Conservation (phyloP, 352 stramenopile genomes). For the Globisporangium sylvaticum region DNA sequence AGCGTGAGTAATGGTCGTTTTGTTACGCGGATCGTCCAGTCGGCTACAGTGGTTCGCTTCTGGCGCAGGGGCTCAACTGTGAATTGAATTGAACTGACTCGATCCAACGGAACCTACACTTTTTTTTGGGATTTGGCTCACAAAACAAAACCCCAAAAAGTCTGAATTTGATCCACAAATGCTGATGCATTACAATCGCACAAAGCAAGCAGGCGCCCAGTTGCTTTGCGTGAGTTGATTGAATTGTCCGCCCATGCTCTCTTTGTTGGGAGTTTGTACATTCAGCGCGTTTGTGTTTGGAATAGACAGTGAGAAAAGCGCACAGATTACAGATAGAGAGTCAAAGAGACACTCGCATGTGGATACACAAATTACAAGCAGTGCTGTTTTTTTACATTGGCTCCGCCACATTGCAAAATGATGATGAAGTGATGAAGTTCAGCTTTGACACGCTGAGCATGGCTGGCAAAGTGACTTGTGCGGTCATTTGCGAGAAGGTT, state of each 20-base stretch:
- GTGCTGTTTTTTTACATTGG: not conserved
- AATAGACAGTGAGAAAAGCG: not conserved
- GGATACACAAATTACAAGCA: not conserved
- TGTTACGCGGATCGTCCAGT: not conserved
- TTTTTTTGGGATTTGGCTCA: not conserved
- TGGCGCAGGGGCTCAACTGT: too few relatives aligned
- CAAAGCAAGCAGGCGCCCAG: not conserved
- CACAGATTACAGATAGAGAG: not conserved
- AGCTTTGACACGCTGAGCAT: not conserved
- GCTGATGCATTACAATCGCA: not conserved
- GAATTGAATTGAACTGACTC: not conserved
- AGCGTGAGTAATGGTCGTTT: not conserved
- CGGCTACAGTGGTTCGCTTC: not conserved
- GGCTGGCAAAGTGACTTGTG: not conserved
- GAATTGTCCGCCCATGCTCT: not conserved
- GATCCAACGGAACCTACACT: constrained; percentile 1
- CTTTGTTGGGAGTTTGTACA: not conserved
- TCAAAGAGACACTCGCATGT: not conserved
- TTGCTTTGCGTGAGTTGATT: not conserved
- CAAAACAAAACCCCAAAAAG: not conserved
- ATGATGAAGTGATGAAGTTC: not conserved
- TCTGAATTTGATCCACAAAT: not conserved
- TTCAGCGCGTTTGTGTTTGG: not conserved
- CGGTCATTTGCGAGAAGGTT: not conserved
- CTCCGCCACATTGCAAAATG: not conserved